Percentiles rank a stretch among this genome's conserved stretches.
These are phyloP conservation scores for Hypoxylon sp. DNA, from an alignment of 2,329 filamentous ascomycete species.

Conservation along the genomic window DNA sequence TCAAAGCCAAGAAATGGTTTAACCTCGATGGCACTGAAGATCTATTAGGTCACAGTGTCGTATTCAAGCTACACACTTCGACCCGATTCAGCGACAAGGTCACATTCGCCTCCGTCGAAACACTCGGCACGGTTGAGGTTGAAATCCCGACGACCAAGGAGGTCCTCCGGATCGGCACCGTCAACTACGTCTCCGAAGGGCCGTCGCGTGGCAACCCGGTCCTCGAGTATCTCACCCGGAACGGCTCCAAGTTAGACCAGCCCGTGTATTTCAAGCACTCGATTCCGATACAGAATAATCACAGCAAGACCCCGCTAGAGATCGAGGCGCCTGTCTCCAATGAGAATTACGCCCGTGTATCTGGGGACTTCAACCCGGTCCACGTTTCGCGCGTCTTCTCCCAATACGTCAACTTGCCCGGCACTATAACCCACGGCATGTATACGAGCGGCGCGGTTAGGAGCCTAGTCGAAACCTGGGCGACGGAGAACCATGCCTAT, in stretches of 20 bases:
- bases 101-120: conserved; percentile 90
- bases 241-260: conserved; percentile 70
- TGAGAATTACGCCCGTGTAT: conserved; percentile 52
- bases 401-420: conserved; percentile 55
- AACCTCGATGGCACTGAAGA: conserved; percentile 77
- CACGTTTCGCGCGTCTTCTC: conserved; percentile 57
- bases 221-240: conserved; percentile 90
- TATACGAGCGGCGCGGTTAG: conserved; percentile 54
- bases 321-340: conserved; percentile 45
- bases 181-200: conserved; percentile 78
- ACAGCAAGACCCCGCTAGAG: conserved; percentile 30
- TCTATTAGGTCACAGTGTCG: conserved; percentile 87
- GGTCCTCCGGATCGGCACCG: conserved; percentile 91
- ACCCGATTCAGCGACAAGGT: conserved; percentile 93
- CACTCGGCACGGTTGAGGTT: conserved; percentile 87
- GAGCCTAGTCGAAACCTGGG: conserved; percentile 46
- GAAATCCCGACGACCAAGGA: conserved; percentile 91
- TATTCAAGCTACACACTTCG: conserved; percentile 91
- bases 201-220: conserved; percentile 92
- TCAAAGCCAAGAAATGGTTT: conserved; percentile 98
- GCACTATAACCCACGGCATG: conserved; percentile 61
- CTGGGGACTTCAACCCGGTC: conserved; percentile 60
- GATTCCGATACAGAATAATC: conserved; percentile 38
- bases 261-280: conserved; percentile 41
- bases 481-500: conserved; percentile 43